A percentile compares a stretch with the other conserved stretches of the same genome.
Evolutionary conservation across 352 stramenopile genomes (phyloP).

Genomic region (Pythium aquatile): DNA sequence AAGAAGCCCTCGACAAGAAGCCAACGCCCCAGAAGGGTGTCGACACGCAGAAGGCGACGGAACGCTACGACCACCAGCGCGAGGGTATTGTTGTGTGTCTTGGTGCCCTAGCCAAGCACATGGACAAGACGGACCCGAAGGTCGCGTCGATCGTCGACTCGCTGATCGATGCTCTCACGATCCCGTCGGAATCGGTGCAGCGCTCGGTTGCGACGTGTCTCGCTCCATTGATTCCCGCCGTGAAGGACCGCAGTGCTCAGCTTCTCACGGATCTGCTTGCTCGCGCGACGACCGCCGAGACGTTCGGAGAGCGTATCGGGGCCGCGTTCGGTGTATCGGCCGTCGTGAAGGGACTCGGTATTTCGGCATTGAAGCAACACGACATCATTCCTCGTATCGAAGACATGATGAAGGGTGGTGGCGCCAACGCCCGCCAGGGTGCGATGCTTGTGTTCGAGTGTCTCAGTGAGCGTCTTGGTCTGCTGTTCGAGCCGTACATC

Average conservation of each 20-base stretch:
- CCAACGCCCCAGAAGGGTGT: conserved; percentile 46
- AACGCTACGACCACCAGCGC: conserved; percentile 85
- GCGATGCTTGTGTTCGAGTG: conserved; percentile 98
- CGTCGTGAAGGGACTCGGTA: conserved; percentile 99
- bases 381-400: conserved; percentile 93
- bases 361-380: conserved; percentile 97
- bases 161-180: conserved; percentile 86
- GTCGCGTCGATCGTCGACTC: conserved; percentile 86
- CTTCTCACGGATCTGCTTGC: conserved; percentile 80
- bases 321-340: conserved; percentile 97
- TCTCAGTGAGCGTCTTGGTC: conserved; percentile 93
- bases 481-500: conserved; percentile 98
- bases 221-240: conserved; percentile 81
- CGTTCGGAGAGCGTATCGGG: conserved; percentile 89
- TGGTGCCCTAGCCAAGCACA: conserved; percentile 87
- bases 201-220: conserved; percentile 90
- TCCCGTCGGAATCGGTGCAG: conserved; percentile 93
- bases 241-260: conserved; percentile 70
- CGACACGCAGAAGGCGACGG: conserved; percentile 35
- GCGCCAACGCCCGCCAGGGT: conserved; percentile 86
- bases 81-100: conserved; percentile 91
- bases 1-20: conserved; percentile 68
- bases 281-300: conserved; percentile 69
- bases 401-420: conserved; percentile 74
- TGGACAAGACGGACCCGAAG: conserved; percentile 87